A percentile compares a stretch with the other conserved stretches of the same genome.
Evolutionary conservation across 2,329 filamentous ascomycete species (phyloP).

Genomic region (Aspergillus caelatus): DNA sequence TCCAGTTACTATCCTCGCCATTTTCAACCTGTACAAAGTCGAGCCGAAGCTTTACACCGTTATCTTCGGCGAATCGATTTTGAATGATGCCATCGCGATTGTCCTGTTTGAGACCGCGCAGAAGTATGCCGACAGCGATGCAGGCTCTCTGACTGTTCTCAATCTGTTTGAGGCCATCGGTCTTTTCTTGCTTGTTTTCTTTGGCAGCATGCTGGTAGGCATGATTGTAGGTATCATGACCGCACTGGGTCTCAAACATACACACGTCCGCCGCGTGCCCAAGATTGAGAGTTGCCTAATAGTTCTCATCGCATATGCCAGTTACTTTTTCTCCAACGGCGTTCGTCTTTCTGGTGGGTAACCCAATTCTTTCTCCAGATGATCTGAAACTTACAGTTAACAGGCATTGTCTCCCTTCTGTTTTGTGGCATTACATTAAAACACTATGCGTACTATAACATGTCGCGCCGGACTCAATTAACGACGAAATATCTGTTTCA

Average conservation of each 20-base stretch:
- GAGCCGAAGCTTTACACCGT: conserved; percentile 98
- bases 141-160: conserved; percentile 71
- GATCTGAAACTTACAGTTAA: conserved; percentile 15
- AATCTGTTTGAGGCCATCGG: conserved; percentile 90
- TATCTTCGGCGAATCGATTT: conserved; percentile 96
- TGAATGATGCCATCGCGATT: conserved; percentile 98
- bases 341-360: conserved; percentile 88
- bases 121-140: conserved; percentile 77
- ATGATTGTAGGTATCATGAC: conserved; percentile 84
- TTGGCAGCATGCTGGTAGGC: conserved; percentile 88
- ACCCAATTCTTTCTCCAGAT: not conserved
- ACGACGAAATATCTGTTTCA: conserved; percentile 98
- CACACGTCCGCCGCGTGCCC: conserved; percentile 85
- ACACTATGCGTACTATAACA: conserved; percentile 99
- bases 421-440: conserved; percentile 99
- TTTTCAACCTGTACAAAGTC: conserved; percentile 99
- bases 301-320: conserved; percentile 90
- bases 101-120: conserved; percentile 98
- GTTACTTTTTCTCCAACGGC: conserved; percentile 97
- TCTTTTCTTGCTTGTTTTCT: conserved; percentile 94
- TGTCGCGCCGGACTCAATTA: conserved; percentile 95
- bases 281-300: conserved; percentile 97
- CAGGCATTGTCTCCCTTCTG: conserved; percentile 90
- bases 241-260: conserved; percentile 89
- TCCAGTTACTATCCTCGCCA: conserved; percentile 94